Evolutionary conservation across 805 yeast genomes (phyloP).

Genomic region (Deakozyma indianensis): DNA sequence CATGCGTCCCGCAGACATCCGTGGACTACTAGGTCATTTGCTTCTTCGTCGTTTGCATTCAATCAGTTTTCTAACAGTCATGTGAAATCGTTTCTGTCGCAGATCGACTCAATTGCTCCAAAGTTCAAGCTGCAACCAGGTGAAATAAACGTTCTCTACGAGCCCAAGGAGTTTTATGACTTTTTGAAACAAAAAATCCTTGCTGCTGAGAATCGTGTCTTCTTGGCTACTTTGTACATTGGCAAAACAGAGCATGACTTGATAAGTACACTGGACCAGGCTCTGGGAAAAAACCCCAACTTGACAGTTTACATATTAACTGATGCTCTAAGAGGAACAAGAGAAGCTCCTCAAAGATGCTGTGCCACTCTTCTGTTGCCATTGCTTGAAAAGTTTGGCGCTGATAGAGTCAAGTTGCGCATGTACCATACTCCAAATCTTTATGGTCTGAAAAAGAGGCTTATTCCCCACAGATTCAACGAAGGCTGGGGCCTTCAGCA

Average conservation of each 20-base stretch:
- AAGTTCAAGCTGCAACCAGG: slow-evolving; percentile 43
- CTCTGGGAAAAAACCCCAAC: slow-evolving; percentile 43
- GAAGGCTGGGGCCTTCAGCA: slow-evolving; percentile 92
- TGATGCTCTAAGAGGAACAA: slow-evolving; percentile 83
- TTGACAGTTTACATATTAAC: slow-evolving; percentile 60
- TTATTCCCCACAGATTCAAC: slow-evolving; percentile 73
- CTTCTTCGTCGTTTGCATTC: background rate
- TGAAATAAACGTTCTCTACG: slow-evolving; percentile 45
- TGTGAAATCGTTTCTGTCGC: slow-evolving; percentile 18
- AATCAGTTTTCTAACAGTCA: slow-evolving; percentile 2
- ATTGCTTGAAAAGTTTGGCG: slow-evolving; percentile 49
- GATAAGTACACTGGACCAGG: slow-evolving; percentile 42
- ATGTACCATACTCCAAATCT: slow-evolving; percentile 85
- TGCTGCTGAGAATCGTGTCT: slow-evolving; percentile 50
- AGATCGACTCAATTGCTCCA: slow-evolving; percentile 52
- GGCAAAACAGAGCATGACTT: slow-evolving; percentile 76
- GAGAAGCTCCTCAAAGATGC: slow-evolving; percentile 73
- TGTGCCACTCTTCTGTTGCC: slow-evolving; percentile 64
- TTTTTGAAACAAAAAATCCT: slow-evolving; percentile 45
- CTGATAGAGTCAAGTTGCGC: slow-evolving; percentile 57
- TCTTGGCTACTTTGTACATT: slow-evolving; percentile 72
- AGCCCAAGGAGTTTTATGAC: slow-evolving; percentile 62
- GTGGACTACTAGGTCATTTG: background rate
- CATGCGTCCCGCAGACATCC: background rate
- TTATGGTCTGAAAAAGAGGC: slow-evolving; percentile 43